A percentile compares a stretch with the other conserved stretches of the same genome.
These are phyloP conservation scores for Entamoeba invadens DNA, from an alignment of 208 protist species.

Conservation along the genomic window DNA sequence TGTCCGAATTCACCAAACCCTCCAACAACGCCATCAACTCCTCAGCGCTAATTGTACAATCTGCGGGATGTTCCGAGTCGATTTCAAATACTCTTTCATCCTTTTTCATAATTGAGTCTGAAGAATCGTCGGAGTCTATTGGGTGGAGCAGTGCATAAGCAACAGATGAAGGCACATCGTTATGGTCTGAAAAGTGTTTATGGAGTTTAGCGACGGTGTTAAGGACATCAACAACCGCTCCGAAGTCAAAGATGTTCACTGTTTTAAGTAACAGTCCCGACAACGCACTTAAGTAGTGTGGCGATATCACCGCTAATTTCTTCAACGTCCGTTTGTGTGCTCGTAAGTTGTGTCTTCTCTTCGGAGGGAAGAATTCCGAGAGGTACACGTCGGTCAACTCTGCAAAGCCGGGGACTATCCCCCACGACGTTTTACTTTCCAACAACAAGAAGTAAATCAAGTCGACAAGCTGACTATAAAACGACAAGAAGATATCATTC, in stretches of 20 bases:
- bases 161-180: not conserved
- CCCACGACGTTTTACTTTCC: not conserved
- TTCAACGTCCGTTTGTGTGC: not conserved
- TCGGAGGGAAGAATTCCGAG: not conserved
- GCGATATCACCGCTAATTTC: not conserved
- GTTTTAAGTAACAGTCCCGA: not conserved
- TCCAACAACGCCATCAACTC: not conserved
- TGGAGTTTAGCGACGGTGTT: not conserved
- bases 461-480: not conserved
- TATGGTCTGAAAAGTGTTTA: not conserved
- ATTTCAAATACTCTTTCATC: not conserved
- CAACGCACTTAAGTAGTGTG: not conserved
- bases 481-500: not conserved
- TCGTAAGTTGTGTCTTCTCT: not conserved
- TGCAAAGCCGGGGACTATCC: not conserved
- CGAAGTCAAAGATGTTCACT: not conserved
- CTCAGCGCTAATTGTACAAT: not conserved
- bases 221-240: not conserved
- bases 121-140: not conserved
- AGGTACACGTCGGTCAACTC: not conserved
- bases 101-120: not conserved
- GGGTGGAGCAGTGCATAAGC: not conserved
- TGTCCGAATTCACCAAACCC: not conserved
- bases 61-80: not conserved
- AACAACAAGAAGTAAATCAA: not conserved